A percentile compares a stretch with the other conserved stretches of the same genome.
phyloP scores from a whole-genome alignment of 2,329 filamentous ascomycete species.

The Sporothrix mexicana region DNA sequence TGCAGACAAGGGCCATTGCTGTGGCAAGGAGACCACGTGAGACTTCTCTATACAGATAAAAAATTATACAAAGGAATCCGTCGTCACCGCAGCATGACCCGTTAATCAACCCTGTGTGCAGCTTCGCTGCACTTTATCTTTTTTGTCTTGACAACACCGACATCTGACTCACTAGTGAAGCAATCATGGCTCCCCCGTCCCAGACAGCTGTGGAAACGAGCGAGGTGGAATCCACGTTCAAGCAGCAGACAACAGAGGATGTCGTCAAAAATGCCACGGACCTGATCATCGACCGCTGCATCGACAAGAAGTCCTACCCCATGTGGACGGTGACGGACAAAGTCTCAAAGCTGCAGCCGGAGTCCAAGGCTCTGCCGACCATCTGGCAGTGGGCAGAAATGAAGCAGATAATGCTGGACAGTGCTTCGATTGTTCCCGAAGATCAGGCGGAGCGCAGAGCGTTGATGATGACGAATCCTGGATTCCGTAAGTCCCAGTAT shows the following conservation, averaged over 20 bases:
- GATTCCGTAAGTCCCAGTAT: slow-evolving; percentile 33
- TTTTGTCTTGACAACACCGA: slow-evolving; percentile 17
- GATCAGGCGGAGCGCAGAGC: slow-evolving; percentile 43
- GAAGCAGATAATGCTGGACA: slow-evolving; percentile 40
- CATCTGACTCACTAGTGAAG: slow-evolving; percentile 6
- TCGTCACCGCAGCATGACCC: not conserved
- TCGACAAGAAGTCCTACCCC: slow-evolving; percentile 24
- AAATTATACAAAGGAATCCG: not conserved
- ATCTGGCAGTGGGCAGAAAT: slow-evolving; percentile 41
- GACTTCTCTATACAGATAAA: not conserved
- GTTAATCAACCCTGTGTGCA: not conserved
- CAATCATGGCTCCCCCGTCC: slow-evolving; percentile 2
- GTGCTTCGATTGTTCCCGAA: slow-evolving; percentile 41
- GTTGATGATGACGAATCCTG: slow-evolving; percentile 43
- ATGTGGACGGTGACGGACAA: slow-evolving; percentile 27
- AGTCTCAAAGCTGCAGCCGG: slow-evolving; percentile 17
- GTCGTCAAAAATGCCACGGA: slow-evolving; percentile 19
- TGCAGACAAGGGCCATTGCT: slow-evolving; percentile 5
- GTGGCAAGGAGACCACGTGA: not conserved
- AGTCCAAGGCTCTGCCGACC: slow-evolving; percentile 21
- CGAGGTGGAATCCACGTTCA: not conserved
- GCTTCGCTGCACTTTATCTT: not conserved
- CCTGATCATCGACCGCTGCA: slow-evolving; percentile 24
- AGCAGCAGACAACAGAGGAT: slow-evolving; percentile 13
- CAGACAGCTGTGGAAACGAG: slow-evolving; percentile 6